Conservation (phyloP, 441 rosid genomes). For the Corymbia calophylla region DNA sequence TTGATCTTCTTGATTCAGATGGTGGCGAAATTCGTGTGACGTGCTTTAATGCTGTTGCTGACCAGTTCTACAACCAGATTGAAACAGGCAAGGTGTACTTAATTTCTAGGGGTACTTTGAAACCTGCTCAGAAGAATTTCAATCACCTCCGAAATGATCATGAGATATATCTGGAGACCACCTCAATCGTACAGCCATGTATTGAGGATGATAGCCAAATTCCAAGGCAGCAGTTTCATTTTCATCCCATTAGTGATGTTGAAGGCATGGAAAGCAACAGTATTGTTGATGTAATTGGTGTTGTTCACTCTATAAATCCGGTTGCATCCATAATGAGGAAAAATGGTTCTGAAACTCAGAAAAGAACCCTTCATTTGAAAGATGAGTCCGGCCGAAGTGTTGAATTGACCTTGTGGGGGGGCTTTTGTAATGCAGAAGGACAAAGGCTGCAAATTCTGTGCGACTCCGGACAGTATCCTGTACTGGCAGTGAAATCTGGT, state of each 20-base stretch:
- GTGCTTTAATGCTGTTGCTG: constrained; percentile 87
- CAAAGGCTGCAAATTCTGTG: constrained; percentile 58
- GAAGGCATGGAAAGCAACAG: constrained; percentile 61
- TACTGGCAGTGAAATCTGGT: constrained; percentile 73
- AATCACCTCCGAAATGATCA: constrained; percentile 78
- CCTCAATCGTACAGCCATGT: constrained; percentile 58
- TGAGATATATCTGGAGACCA: constrained; percentile 52
- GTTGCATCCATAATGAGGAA: constrained; percentile 53
- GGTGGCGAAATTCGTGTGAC: constrained; percentile 91
- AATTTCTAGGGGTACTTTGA: constrained; percentile 42
- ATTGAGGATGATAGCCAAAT: constrained; percentile 60
- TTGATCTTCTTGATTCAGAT: constrained; percentile 81
- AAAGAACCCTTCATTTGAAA: constrained; percentile 68
- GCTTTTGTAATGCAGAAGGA: constrained; percentile 64
- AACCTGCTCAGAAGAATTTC: constrained; percentile 72
- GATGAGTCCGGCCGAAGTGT: constrained; percentile 84
- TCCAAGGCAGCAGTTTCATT: constrained; percentile 65
- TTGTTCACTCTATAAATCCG: constrained; percentile 51
- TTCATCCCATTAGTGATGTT: constrained; percentile 49
- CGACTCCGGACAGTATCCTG: constrained; percentile 70
- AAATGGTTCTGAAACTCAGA: constrained; percentile 66
- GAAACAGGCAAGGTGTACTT: constrained; percentile 57
- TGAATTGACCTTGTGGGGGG: constrained; percentile 86
- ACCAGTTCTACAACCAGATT: constrained; percentile 65
- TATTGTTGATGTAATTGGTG: constrained; percentile 58